Percentiles rank a stretch among this genome's conserved stretches.
Evolutionary conservation across 1,284 basidiomycete species (phyloP).

Genomic region (Lentinula novae-zelandiae): DNA sequence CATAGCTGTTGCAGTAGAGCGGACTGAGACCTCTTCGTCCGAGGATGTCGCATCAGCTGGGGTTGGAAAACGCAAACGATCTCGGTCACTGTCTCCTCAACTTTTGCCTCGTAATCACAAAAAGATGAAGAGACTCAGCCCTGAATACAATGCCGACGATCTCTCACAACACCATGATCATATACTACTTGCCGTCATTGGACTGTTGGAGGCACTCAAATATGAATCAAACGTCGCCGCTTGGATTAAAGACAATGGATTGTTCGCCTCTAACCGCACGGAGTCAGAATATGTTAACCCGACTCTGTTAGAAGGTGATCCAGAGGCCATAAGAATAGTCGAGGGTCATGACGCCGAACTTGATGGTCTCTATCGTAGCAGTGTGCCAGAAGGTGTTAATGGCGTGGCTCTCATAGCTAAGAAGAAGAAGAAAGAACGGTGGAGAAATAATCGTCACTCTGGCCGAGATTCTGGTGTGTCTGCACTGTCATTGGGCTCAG

Average conservation of each 20-base stretch:
- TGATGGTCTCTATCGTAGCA: constrained; percentile 18
- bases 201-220: constrained; percentile 61
- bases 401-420: background rate
- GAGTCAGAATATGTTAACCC: constrained; percentile 35
- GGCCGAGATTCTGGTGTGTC: background rate
- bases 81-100: background rate
- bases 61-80: constrained; percentile 1
- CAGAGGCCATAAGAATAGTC: constrained; percentile 18
- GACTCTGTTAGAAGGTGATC: constrained; percentile 24
- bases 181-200: constrained; percentile 68
- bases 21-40: too few relatives aligned
- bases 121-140: background rate
- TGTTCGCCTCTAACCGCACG: constrained; percentile 32
- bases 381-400: constrained; percentile 3
- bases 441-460: background rate
- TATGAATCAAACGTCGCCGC: constrained; percentile 60
- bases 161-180: constrained; percentile 40
- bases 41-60: background rate
- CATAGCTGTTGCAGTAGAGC: background rate
- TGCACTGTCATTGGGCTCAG: background rate
- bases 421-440: background rate
- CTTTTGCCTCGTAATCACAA: background rate
- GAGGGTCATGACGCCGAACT: constrained; percentile 25
- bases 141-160: background rate
- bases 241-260: constrained; percentile 61